Conservation (phyloP, 495 filamentous ascomycete species). For the Neurospora cerealis region DNA sequence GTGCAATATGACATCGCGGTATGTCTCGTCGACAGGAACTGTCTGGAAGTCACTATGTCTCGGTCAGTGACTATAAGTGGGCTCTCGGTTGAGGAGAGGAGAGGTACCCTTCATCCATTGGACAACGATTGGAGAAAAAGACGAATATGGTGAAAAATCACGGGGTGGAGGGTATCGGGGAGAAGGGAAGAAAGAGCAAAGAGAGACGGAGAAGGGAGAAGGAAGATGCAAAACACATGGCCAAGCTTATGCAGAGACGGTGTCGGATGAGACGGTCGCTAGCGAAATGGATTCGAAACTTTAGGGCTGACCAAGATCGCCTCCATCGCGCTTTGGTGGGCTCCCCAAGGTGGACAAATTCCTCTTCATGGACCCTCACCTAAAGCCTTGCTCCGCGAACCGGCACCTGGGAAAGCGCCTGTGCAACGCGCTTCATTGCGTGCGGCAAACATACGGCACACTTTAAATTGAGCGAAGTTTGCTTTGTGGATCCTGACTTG, state of each 20-base stretch:
- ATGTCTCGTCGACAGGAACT: conserved; percentile 46
- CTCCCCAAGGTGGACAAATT: conserved; percentile 14
- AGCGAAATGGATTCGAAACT: conserved; percentile 2
- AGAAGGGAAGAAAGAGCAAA: not conserved
- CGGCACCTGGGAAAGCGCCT: conserved; percentile 11
- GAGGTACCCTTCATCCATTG: conserved; percentile 23
- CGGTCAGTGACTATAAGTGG: conserved; percentile 10
- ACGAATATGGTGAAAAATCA: not conserved
- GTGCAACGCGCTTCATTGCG: conserved; percentile 13
- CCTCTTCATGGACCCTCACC: conserved; percentile 15
- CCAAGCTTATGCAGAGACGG: not conserved
- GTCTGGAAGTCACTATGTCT: conserved; percentile 25
- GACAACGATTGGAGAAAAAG: not conserved
- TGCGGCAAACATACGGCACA: conserved; percentile 18
- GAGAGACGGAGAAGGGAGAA: not conserved
- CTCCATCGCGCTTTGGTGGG: conserved; percentile 14
- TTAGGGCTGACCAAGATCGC: conserved; percentile 15
- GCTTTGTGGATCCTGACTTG: conserved; percentile 17
- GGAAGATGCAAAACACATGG: not conserved
- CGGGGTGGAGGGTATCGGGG: not conserved
- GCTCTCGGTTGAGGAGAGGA: not conserved
- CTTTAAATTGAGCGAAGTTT: conserved; percentile 22
- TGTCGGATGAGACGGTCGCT: not conserved
- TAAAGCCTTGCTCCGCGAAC: conserved; percentile 5
- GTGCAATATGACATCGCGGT: conserved; percentile 52